Percentiles rank a stretch among this genome's conserved stretches.
These are phyloP conservation scores for Scheffersomyces lignicola DNA, from an alignment of 1,139 yeast species.

Conservation along the genomic window DNA sequence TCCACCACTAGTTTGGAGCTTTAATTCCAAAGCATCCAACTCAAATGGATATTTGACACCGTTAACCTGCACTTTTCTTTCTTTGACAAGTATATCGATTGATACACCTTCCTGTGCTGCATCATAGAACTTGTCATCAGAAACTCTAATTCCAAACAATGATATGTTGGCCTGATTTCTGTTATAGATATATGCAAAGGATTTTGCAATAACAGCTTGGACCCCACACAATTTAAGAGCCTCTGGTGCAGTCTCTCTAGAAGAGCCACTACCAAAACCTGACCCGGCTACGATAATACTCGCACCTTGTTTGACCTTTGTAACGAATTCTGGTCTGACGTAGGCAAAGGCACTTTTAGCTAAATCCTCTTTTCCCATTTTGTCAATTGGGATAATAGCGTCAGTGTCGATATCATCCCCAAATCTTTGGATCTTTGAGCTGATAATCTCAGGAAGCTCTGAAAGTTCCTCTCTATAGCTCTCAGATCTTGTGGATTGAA, in stretches of 20 bases:
- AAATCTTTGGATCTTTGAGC: constrained; percentile 1
- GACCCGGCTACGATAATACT: not conserved
- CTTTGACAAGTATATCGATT: not conserved
- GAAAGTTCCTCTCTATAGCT: constrained; percentile 2
- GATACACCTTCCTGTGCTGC: constrained; percentile 1
- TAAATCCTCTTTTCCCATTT: constrained; percentile 3
- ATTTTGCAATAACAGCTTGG: constrained; percentile 1
- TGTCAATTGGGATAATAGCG: constrained; percentile 4
- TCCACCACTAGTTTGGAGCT: constrained; percentile 3
- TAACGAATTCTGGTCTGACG: constrained; percentile 1
- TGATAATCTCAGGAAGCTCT: not conserved
- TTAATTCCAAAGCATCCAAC: constrained; percentile 1
- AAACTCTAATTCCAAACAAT: constrained; percentile 1
- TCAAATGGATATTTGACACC: constrained; percentile 1
- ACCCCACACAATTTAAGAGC: constrained; percentile 2
- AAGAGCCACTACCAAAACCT: not conserved
- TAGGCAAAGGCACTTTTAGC: constrained; percentile 2
- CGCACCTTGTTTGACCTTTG: not conserved
- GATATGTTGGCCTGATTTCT: constrained; percentile 3
- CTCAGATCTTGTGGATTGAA: not conserved
- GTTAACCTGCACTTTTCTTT: constrained; percentile 2
- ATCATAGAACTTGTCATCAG: constrained; percentile 2
- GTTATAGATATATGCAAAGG: constrained; percentile 3
- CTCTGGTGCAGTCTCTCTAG: not conserved
- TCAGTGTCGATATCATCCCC: constrained; percentile 3